These are phyloP conservation scores for Termitomyces sp. DNA, from an alignment of 768 basidiomycete genomes.

Conservation along the genomic window DNA sequence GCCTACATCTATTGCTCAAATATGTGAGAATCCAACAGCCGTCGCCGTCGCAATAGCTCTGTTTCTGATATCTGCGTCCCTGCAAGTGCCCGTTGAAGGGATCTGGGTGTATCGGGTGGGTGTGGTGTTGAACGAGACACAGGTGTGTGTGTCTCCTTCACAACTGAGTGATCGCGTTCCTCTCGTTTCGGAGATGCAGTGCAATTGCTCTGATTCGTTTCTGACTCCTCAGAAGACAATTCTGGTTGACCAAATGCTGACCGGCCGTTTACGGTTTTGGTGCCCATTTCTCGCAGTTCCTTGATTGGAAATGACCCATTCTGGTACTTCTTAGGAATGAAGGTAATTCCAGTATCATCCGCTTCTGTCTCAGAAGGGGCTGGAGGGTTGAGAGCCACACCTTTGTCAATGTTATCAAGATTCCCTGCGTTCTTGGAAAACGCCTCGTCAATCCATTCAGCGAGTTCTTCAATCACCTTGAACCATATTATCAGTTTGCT, in stretches of 20 bases:
- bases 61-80: slow-evolving; percentile 73
- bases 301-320: slow-evolving; percentile 4
- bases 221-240: slow-evolving; percentile 5
- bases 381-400: background rate
- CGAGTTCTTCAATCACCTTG: slow-evolving; percentile 70
- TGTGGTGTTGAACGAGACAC: slow-evolving; percentile 10
- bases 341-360: slow-evolving; percentile 65
- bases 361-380: slow-evolving; percentile 53
- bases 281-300: background rate
- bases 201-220: slow-evolving; percentile 5
- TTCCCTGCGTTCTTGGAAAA: slow-evolving; percentile 27
- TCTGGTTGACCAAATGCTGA: background rate
- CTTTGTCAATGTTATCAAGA: background rate
- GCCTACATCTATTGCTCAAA: slow-evolving; percentile 31
- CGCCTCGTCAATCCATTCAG: slow-evolving; percentile 84
- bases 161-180: background rate
- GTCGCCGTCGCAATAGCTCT: slow-evolving; percentile 72
- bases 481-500: background rate
- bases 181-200: slow-evolving; percentile 5
- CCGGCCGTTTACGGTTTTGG: background rate
- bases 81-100: slow-evolving; percentile 32
- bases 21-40: slow-evolving; percentile 71
- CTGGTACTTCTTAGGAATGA: slow-evolving; percentile 33
- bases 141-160: slow-evolving; percentile 4
- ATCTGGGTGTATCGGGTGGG: slow-evolving; percentile 17